Base-by-base conservation (phyloP, 495 filamentous ascomycete genomes). In the Penicillium verhagenii region DNA sequence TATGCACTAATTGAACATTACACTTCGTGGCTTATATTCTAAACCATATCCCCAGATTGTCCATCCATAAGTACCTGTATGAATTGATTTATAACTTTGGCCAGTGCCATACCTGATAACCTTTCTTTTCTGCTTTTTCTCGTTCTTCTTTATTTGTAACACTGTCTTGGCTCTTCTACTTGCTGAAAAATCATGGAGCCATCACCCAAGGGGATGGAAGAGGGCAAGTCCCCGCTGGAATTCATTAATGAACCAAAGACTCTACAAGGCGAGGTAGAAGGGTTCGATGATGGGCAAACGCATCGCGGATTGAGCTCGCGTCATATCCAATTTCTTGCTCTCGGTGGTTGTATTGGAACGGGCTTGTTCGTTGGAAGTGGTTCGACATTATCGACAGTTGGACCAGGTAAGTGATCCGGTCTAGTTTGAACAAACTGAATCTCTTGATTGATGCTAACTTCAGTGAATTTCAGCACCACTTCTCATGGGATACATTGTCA, bases 311-410 rank as follows among this genome's bases (percentile, higher is more conserved):
- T 71, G 54, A 61, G 58, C 33, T 65, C 80, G 8, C 77, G 86
- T 14, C 85, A 89, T 65, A 60, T 87, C 14, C 79, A 79, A 60
- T 82, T 89, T 75, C 83, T 89, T 72, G 85, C 85, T 3, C 72
- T 88, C 5, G 87, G 88, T 60, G 87, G 87, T 46, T 87, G 86
- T 18, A 86, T 91, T 60, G 88, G 87, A 13, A 91, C 87, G 4
- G 88, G 86, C 43, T 74, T 91, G 35, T 91, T 92, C 73, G 72
- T 91, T 21, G 86, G 88, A 51, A 86, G 83, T 49, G 86, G 87
- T 25, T 71, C 70, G 39, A 81, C 84, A 10, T 78, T 91, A 50
- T 75, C 80, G 14, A 79, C 72, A 24, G 76, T 83, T 56, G 86
- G 86, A 23, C 87, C 87, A 42, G 76, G 83, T 21, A 81, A 79